Conservation (phyloP, 352 stramenopile genomes). For the Phytopythium cucurbitacearum region DNA sequence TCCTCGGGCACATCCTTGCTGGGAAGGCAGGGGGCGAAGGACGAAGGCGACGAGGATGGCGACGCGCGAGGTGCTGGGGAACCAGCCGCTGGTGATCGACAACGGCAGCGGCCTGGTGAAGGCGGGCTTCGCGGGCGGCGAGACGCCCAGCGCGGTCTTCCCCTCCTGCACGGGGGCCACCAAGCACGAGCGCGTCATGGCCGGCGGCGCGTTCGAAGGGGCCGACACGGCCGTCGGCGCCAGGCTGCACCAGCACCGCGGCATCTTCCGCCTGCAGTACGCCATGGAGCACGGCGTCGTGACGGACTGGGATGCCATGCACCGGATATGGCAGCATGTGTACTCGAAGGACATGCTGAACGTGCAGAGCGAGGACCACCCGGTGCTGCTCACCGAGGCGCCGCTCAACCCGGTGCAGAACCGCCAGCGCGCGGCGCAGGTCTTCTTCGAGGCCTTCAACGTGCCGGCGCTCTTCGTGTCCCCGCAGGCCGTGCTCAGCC, state of each 20-base stretch:
- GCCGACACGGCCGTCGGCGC: slow-evolving; percentile 75
- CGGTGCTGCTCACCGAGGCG: slow-evolving; percentile 81
- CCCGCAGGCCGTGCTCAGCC: slow-evolving; percentile 79
- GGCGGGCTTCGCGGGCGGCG: slow-evolving; percentile 73
- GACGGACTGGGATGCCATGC: slow-evolving; percentile 83
- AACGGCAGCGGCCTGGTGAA: slow-evolving; percentile 84
- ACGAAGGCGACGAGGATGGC: slow-evolving; percentile 26
- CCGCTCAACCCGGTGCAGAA: slow-evolving; percentile 74
- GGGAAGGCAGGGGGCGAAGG: not conserved
- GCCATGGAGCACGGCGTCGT: slow-evolving; percentile 87
- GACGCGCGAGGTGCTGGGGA: slow-evolving; percentile 54
- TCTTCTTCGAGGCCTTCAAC: slow-evolving; percentile 88
- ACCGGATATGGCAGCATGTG: slow-evolving; percentile 87
- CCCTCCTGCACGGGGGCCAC: slow-evolving; percentile 66
- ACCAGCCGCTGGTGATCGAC: slow-evolving; percentile 86
- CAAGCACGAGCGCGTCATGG: slow-evolving; percentile 84
- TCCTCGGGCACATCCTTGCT: not conserved
- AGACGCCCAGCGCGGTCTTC: slow-evolving; percentile 76
- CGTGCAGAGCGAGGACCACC: slow-evolving; percentile 81
- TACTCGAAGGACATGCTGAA: slow-evolving; percentile 89
- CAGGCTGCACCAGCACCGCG: slow-evolving; percentile 73
- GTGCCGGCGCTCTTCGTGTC: slow-evolving; percentile 84
- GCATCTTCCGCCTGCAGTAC: slow-evolving; percentile 80
- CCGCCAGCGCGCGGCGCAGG: slow-evolving; percentile 68
- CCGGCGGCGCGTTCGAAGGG: slow-evolving; percentile 73